Conservation (phyloP, 352 stramenopile species). For the Phytophthora hybrid region DNA sequence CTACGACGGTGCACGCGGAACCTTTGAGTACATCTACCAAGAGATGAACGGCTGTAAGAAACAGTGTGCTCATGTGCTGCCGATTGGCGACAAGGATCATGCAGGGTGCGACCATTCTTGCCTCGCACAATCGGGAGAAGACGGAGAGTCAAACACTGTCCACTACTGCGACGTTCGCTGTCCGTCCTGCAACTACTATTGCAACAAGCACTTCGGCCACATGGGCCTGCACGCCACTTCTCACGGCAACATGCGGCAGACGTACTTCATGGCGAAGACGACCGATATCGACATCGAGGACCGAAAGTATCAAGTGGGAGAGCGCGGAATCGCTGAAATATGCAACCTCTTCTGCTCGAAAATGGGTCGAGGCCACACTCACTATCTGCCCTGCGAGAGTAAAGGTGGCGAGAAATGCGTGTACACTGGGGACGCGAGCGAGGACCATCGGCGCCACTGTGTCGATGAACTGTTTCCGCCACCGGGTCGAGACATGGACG, state of each 20-base stretch:
- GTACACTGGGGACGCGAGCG: slow-evolving; percentile 24
- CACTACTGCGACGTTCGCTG: slow-evolving; percentile 69
- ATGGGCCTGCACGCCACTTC: slow-evolving; percentile 57
- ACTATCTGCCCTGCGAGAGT: slow-evolving; percentile 42
- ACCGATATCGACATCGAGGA: slow-evolving; percentile 57
- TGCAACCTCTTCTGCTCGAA: slow-evolving; percentile 55
- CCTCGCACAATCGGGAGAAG: slow-evolving; percentile 17
- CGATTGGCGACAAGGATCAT: slow-evolving; percentile 47
- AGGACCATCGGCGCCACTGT: slow-evolving; percentile 48
- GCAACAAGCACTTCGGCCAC: slow-evolving; percentile 62
- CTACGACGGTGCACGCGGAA: slow-evolving; percentile 51
- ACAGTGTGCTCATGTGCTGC: slow-evolving; percentile 49
- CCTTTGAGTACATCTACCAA: slow-evolving; percentile 68
- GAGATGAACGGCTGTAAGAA: slow-evolving; percentile 79
- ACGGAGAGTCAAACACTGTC: slow-evolving; percentile 17
- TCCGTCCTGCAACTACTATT: slow-evolving; percentile 73
- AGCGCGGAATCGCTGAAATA: slow-evolving; percentile 50
- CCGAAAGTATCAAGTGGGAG: slow-evolving; percentile 46
- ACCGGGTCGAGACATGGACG: slow-evolving; percentile 42
- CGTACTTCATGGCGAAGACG: slow-evolving; percentile 63
- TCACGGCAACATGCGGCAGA: slow-evolving; percentile 79
- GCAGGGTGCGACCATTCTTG: slow-evolving; percentile 48
- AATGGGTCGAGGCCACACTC: slow-evolving; percentile 46
- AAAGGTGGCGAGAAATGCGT: slow-evolving; percentile 32
- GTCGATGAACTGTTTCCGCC: slow-evolving; percentile 31